A percentile compares a stretch with the other conserved stretches of the same genome.
phyloP scores from a whole-genome alignment of 2,329 filamentous ascomycete genomes.

The Colletotrichum melonis region DNA sequence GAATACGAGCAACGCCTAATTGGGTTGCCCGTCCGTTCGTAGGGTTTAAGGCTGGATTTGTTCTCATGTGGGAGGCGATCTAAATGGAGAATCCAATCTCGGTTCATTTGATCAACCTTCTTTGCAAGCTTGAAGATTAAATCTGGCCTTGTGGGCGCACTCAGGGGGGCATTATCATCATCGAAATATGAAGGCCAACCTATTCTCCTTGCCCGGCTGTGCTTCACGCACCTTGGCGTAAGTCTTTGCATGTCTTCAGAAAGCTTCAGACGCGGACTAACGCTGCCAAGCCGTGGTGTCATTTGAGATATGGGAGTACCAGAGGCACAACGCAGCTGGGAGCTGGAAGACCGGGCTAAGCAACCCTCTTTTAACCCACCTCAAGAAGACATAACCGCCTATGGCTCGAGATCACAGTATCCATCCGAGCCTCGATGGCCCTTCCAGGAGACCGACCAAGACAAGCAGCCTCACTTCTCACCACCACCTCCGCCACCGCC shows the following conservation, averaged over 20 bases:
- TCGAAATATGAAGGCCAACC: background rate
- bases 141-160: background rate
- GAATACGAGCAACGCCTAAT: background rate
- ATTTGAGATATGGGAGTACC: background rate
- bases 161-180: background rate
- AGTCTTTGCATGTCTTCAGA: background rate
- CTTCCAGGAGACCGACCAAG: background rate
- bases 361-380: background rate
- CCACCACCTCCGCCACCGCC: background rate
- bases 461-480: background rate
- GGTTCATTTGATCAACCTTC: conserved; percentile 20
- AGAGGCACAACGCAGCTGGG: conserved; percentile 11
- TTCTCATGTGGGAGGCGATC: background rate
- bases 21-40: background rate
- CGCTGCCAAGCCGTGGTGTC: background rate
- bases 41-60: conserved; percentile 9
- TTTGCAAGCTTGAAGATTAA: background rate
- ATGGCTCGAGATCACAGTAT: background rate
- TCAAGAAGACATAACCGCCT: background rate
- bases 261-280: background rate
- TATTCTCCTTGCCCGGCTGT: background rate
- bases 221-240: background rate
- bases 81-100: conserved; percentile 14
- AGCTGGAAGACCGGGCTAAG: conserved; percentile 16
- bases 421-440: conserved; percentile 3